Evolutionary conservation across 768 basidiomycete species (phyloP).

Genomic region (Trichaptum fuscoviolaceum): DNA sequence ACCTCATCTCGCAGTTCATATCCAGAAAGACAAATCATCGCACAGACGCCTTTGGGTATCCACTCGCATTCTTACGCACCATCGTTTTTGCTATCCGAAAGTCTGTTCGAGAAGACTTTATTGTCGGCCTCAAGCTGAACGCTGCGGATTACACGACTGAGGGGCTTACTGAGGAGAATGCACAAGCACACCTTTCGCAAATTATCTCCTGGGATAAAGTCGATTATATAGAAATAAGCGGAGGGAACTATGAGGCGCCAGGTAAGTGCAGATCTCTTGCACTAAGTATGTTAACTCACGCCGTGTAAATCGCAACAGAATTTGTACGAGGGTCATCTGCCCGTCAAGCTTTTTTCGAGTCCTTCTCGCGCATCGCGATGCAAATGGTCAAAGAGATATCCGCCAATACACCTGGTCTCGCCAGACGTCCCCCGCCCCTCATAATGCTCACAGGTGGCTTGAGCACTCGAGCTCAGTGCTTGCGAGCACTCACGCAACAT

Average conservation of each 20-base stretch:
- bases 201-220: constrained; percentile 61
- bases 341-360: constrained; percentile 71
- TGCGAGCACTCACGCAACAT: constrained; percentile 41
- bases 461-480: constrained; percentile 49
- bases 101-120: constrained; percentile 50
- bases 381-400: constrained; percentile 31
- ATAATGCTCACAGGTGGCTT: constrained; percentile 83
- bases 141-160: constrained; percentile 62
- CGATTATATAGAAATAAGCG: constrained; percentile 86
- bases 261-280: constrained; percentile 34
- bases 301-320: constrained; percentile 11
- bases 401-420: constrained; percentile 11
- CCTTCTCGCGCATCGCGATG: constrained; percentile 57
- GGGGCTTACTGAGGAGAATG: constrained; percentile 30
- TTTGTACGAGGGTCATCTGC: constrained; percentile 27
- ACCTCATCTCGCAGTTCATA: constrained; percentile 75
- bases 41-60: constrained; percentile 53
- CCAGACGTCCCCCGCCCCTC: constrained; percentile 37
- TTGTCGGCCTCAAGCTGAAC: constrained; percentile 77
- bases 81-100: constrained; percentile 54
- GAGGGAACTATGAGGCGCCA: constrained; percentile 80
- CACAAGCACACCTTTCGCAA: constrained; percentile 52
- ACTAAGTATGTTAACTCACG: background rate
- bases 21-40: constrained; percentile 61
- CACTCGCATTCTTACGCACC: constrained; percentile 51